phyloP scores from a whole-genome alignment of 2,329 filamentous ascomycete genomes.

The Alternaria ethzedia region DNA sequence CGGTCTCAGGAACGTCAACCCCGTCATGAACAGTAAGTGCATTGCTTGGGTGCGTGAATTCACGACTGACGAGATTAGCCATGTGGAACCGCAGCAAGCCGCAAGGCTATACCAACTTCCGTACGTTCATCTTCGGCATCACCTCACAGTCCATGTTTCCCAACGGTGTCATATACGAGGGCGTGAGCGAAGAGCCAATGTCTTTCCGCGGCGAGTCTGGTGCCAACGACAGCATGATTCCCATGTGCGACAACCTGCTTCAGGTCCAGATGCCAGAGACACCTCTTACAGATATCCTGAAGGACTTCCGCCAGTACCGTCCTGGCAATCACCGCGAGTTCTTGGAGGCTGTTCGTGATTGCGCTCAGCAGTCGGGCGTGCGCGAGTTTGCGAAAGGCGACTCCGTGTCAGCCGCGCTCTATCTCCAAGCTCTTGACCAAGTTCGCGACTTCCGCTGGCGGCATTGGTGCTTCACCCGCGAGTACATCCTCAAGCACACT shows the following conservation, averaged over 20 bases:
- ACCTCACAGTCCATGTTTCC: constrained; percentile 94
- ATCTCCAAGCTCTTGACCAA: constrained; percentile 67
- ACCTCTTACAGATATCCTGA: constrained; percentile 84
- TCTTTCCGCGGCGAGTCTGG: constrained; percentile 91
- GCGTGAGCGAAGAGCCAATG: constrained; percentile 75
- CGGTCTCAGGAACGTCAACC: constrained; percentile 74
- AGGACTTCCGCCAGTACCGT: constrained; percentile 87
- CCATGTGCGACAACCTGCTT: constrained; percentile 85
- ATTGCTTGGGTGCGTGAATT: too few relatives aligned
- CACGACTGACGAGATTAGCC: constrained; percentile 47
- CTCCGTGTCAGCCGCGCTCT: constrained; percentile 59
- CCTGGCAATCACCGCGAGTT: constrained; percentile 90
- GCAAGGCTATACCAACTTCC: constrained; percentile 83
- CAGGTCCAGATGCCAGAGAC: constrained; percentile 88
- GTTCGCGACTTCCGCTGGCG: constrained; percentile 83
- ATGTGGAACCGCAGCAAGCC: constrained; percentile 95
- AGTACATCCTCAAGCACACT: constrained; percentile 83
- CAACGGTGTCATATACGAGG: constrained; percentile 87
- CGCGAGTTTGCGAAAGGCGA: constrained; percentile 69
- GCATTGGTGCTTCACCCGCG: constrained; percentile 84
- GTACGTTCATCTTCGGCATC: constrained; percentile 97
- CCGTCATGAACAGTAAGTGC: constrained; percentile 73
- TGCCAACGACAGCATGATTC: constrained; percentile 93
- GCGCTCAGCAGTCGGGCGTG: constrained; percentile 59
- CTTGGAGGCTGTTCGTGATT: constrained; percentile 70